Evolutionary conservation across 2,329 filamentous ascomycete genomes (phyloP).

Genomic region (Microcyclosporella mali): DNA sequence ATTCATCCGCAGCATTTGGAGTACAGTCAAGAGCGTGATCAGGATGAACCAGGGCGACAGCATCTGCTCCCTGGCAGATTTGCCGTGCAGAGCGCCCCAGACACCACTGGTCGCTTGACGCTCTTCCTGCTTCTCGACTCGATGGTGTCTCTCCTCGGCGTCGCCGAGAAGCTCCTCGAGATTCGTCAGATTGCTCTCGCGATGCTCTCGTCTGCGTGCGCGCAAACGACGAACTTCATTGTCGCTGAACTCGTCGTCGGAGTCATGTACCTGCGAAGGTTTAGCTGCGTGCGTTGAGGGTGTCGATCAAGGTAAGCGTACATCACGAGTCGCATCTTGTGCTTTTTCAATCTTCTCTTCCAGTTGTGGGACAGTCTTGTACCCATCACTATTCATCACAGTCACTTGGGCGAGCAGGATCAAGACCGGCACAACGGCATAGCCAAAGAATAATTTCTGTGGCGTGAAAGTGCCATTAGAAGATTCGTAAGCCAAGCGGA

Average conservation of each 20-base stretch:
- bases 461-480: conserved; percentile 37
- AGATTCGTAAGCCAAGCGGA: conserved; percentile 43
- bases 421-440: conserved; percentile 41
- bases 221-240: conserved; percentile 54
- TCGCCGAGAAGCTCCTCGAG: conserved; percentile 64
- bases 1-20: conserved; percentile 57
- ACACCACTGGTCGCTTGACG: conserved; percentile 55
- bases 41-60: conserved; percentile 75
- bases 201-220: conserved; percentile 48
- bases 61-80: conserved; percentile 66
- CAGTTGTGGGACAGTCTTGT: conserved; percentile 63
- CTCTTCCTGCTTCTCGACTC: conserved; percentile 15
- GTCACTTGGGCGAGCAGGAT: conserved; percentile 41
- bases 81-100: conserved; percentile 78
- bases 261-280: conserved; percentile 41
- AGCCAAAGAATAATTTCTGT: conserved; percentile 44
- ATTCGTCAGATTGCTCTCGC: conserved; percentile 61
- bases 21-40: conserved; percentile 67
- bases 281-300: conserved; percentile 1
- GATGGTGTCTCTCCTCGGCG: conserved; percentile 53
- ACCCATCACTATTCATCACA: conserved; percentile 41
- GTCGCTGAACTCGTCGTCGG: conserved; percentile 52
- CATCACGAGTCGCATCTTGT: conserved; percentile 45
- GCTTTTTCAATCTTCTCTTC: conserved; percentile 73
- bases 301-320: conserved; percentile 6